These are phyloP conservation scores for Gaertneriomyces sp. DNA, from an alignment of 192 early-diverging fungal genomes.

Conservation along the genomic window DNA sequence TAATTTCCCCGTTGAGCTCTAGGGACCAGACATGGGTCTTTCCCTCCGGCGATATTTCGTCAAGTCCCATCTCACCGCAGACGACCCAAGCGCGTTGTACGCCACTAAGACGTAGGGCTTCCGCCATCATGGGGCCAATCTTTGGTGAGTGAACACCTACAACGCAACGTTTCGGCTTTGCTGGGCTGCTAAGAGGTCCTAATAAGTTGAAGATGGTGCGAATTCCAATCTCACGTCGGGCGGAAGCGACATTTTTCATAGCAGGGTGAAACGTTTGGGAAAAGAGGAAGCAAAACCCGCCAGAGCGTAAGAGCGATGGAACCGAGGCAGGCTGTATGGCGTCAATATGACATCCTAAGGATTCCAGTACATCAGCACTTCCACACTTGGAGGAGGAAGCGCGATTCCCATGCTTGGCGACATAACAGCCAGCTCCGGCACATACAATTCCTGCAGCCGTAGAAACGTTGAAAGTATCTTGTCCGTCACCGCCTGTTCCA, in stretches of 20 bases:
- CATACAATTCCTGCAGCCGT: slow-evolving; percentile 89
- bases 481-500: slow-evolving; percentile 97
- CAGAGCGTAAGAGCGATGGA: slow-evolving; percentile 56
- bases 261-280: slow-evolving; percentile 87
- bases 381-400: slow-evolving; percentile 87
- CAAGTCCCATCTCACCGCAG: slow-evolving; percentile 82
- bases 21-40: slow-evolving; percentile 87
- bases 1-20: slow-evolving; percentile 56
- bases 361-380: slow-evolving; percentile 91
- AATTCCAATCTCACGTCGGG: slow-evolving; percentile 83
- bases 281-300: slow-evolving; percentile 88
- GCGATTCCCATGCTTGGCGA: slow-evolving; percentile 96
- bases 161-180: slow-evolving; percentile 71
- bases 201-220: slow-evolving; percentile 90
- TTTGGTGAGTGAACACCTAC: slow-evolving; percentile 84
- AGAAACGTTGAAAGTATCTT: slow-evolving; percentile 95
- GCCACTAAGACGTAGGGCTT: slow-evolving; percentile 76
- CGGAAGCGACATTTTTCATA: slow-evolving; percentile 72
- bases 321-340: slow-evolving; percentile 65
- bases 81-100: slow-evolving; percentile 84
- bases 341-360: slow-evolving; percentile 69
- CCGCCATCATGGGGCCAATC: slow-evolving; percentile 77
- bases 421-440: slow-evolving; percentile 81
- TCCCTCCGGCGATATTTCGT: slow-evolving; percentile 90
- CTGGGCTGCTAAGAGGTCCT: slow-evolving; percentile 68